phyloP scores from a whole-genome alignment of 140 eudicot species.

The Stevia rebaudiana region DNA sequence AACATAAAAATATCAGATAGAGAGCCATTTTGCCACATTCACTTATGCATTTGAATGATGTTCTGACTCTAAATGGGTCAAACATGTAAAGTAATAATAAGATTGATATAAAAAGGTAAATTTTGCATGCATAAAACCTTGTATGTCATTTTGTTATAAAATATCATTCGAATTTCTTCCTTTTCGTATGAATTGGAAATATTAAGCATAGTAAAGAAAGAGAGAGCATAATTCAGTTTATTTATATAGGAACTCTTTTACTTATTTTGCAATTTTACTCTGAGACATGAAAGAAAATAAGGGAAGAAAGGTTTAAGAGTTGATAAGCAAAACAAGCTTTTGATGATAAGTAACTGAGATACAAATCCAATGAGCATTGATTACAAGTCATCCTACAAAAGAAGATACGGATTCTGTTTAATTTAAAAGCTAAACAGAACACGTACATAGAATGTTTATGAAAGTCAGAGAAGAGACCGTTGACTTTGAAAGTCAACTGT shows the following conservation, averaged over 20 bases:
- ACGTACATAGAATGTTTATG: neutral
- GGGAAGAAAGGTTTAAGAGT: neutral
- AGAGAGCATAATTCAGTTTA: neutral
- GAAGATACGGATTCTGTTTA: neutral
- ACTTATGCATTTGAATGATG: slow-evolving; percentile 4
- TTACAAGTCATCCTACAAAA: neutral
- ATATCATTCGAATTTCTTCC: neutral
- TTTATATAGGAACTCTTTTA: neutral
- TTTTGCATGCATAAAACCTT: neutral
- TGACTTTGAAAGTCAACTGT: neutral
- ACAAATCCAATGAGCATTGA: neutral
- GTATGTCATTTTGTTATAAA: neutral
- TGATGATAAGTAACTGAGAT: neutral
- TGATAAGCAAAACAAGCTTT: neutral
- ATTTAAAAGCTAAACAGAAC: neutral
- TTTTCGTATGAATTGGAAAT: neutral
- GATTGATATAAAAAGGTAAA: neutral
- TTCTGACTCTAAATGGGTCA: neutral
- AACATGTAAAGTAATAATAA: neutral
- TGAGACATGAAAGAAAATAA: neutral
- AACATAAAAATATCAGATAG: too few relatives aligned
- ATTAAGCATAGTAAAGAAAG: neutral
- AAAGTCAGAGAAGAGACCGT: neutral
- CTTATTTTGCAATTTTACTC: neutral
- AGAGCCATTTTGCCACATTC: neutral